Base-by-base conservation (phyloP, 2,329 filamentous ascomycete genomes). In the Aspergillus novoparasiticus region DNA sequence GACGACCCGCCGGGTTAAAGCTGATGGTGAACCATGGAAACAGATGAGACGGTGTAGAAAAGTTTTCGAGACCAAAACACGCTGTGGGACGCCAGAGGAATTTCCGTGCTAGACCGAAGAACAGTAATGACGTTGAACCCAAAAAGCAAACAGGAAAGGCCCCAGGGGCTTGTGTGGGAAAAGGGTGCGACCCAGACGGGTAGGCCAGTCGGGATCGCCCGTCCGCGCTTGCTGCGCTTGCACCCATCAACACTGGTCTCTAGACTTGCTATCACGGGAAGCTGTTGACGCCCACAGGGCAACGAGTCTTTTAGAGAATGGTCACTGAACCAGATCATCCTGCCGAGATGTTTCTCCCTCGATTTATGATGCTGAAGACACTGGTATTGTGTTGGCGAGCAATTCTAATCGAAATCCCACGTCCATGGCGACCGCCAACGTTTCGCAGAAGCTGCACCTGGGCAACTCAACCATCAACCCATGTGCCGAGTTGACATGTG, bases 21-120 rank as follows among this genome's bases (percentile, higher is more conserved):
- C 61, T 66, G 64, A 63, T 67, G 58, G 58, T 76, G 75, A 78
- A 78, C 76, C 76, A 77, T 78, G 76, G 76, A 74, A 78, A 70
- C 68, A 73, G 66, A 74, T 60, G 66, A 69, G 74, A 75, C 76
- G 74, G 76, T 66, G 69, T 61, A 64, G 65, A 70, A 70, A 72
- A 66, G 62, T 66, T 66, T 72, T 67, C 66, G 48, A 63, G 62
- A 64, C 59, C 53, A 63, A 66, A 62, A 59, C 55, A 57, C 61
- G 39, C 43, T 43, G 62, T 67, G 68, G 66, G 66, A 68, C 65
- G 63, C 34, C 51, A 57, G 39, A 62, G 58, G 61, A 58, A 61
- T 55, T 67, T 61, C 67, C 64, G 61, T 51, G 61, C 60, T 57
- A 65, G 46, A 59, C 63, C 58, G 64, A 59, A 58, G 61, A 66